Evolutionary conservation across 345 rosid genomes (phyloP).

Genomic region (Citrus sinensis): DVS_A1.0 CM039163.1:38398001-38398500

Average conservation of each 20-base stretch:
- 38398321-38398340: constrained; percentile 70
- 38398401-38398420: background rate
- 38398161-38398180: background rate
- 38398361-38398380: constrained; percentile 63
- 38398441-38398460: background rate
- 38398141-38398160: background rate
- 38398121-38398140: background rate
- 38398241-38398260: background rate
- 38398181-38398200: background rate
- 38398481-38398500: background rate
- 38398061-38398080: background rate
- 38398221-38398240: background rate
- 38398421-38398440: background rate
- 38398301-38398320: constrained; percentile 48
- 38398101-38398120: background rate
- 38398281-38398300: background rate
- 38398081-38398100: background rate
- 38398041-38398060: background rate
- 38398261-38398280: background rate
- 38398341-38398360: constrained; percentile 65
- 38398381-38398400: constrained; percentile 65
- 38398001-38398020: background rate
- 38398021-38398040: background rate
- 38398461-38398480: background rate
- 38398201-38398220: background rate